These are phyloP conservation scores for Plasmodium gonderi DNA, from an alignment of 169 alveolate species.

Conservation along the genomic window DNA sequence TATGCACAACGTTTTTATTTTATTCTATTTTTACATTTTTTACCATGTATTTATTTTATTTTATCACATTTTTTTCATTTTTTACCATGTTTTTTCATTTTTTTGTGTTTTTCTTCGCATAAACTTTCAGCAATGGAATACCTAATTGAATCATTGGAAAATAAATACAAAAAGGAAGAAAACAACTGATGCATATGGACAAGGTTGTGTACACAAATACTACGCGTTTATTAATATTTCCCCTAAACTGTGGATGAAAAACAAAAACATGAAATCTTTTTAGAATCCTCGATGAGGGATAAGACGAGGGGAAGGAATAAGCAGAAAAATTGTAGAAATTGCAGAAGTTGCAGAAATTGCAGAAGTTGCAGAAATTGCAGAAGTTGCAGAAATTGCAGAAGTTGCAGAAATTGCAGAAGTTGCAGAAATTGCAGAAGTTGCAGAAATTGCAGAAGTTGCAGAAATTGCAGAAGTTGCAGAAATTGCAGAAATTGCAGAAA, in stretches of 20 bases:
- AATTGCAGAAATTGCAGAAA: too few relatives aligned
- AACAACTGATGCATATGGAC: constrained; percentile 12
- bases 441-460: too few relatives aligned
- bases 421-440: too few relatives aligned
- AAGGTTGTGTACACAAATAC: neutral
- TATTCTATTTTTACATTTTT: too few relatives aligned
- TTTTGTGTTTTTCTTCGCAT: neutral
- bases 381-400: too few relatives aligned
- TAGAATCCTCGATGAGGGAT: neutral
- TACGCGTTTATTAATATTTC: neutral
- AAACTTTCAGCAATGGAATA: constrained; percentile 70
- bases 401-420: too few relatives aligned
- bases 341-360: too few relatives aligned
- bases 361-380: too few relatives aligned
- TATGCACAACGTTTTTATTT: neutral
- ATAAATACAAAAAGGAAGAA: constrained; percentile 58
- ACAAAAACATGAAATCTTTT: neutral
- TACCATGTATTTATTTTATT: neutral
- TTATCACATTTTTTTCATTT: neutral
- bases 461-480: too few relatives aligned
- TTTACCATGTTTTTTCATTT: neutral
- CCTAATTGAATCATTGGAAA: constrained; percentile 64
- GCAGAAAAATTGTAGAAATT: too few relatives aligned
- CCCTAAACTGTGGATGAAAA: constrained; percentile 2
- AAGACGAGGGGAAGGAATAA: neutral